A percentile compares a stretch with the other conserved stretches of the same genome.
Evolutionary conservation across 2,329 filamentous ascomycete genomes (phyloP).

Genomic region (Cordyceps tenuipes): DNA sequence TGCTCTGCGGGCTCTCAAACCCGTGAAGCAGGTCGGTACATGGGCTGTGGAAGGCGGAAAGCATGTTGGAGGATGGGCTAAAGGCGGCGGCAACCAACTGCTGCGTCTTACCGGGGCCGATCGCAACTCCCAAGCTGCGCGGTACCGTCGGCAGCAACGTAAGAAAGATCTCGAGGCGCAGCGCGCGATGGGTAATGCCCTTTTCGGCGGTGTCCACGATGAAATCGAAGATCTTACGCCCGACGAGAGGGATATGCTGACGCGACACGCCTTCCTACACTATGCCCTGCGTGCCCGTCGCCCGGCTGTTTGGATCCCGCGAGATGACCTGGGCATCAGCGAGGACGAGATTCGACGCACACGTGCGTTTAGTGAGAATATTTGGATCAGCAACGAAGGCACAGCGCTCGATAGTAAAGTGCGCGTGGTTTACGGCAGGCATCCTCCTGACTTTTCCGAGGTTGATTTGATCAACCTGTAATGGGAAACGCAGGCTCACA

Average conservation of each 20-base stretch:
- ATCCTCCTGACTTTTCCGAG: slow-evolving; percentile 85
- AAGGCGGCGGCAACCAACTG: slow-evolving; percentile 40
- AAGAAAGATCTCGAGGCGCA: slow-evolving; percentile 63
- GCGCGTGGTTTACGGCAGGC: slow-evolving; percentile 73
- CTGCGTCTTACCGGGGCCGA: slow-evolving; percentile 31
- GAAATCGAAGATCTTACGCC: slow-evolving; percentile 92
- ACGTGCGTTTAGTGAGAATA: slow-evolving; percentile 62
- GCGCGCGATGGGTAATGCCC: slow-evolving; percentile 63
- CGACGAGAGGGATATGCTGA: slow-evolving; percentile 76
- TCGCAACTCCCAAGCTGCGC: slow-evolving; percentile 30
- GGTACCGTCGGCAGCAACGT: slow-evolving; percentile 41
- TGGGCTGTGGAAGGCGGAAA: slow-evolving; percentile 31
- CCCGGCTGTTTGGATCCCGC: slow-evolving; percentile 89
- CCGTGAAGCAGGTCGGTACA: slow-evolving; percentile 38
- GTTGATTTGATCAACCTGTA: slow-evolving; percentile 76
- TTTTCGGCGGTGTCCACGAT: slow-evolving; percentile 83
- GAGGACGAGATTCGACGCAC: slow-evolving; percentile 85
- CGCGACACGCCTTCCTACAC: slow-evolving; percentile 85
- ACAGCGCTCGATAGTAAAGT: slow-evolving; percentile 78
- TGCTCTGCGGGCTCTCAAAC: slow-evolving; percentile 29
- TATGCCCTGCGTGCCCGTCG: slow-evolving; percentile 74
- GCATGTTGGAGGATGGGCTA: slow-evolving; percentile 26
- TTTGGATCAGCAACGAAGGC: slow-evolving; percentile 93
- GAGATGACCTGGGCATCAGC: slow-evolving; percentile 80
- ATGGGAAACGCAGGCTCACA: slow-evolving; percentile 6